These are phyloP conservation scores for Scytalidium sp. DNA, from an alignment of 2,329 filamentous ascomycete genomes.

Conservation along the genomic window DNA sequence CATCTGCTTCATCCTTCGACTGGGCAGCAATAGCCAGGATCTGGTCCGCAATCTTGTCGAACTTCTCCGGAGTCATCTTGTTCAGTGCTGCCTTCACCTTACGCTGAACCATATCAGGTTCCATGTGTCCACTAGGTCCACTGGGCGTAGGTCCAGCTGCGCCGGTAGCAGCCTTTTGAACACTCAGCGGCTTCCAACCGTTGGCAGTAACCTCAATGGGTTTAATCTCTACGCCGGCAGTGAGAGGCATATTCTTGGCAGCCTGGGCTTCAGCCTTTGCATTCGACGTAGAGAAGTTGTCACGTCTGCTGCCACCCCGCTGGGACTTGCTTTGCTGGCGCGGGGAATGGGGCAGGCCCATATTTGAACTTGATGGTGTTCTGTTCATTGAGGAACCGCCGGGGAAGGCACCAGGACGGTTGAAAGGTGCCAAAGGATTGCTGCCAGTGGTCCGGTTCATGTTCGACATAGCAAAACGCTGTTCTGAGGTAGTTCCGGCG, in stretches of 20 bases:
- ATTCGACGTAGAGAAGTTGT: constrained; percentile 43
- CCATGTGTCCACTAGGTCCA: constrained; percentile 57
- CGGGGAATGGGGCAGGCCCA: constrained; percentile 67
- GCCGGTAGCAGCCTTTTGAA: constrained; percentile 39
- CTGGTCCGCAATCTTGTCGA: constrained; percentile 91
- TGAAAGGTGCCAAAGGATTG: constrained; percentile 58
- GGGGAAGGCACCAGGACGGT: constrained; percentile 62
- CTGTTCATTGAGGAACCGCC: constrained; percentile 62
- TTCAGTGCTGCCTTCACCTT: constrained; percentile 98
- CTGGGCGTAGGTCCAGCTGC: constrained; percentile 40
- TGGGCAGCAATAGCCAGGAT: constrained; percentile 90
- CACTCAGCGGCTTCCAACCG: constrained; percentile 86
- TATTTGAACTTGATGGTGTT: constrained; percentile 55
- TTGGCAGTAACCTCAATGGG: constrained; percentile 67
- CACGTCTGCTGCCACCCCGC: constrained; percentile 57
- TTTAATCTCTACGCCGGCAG: constrained; percentile 77
- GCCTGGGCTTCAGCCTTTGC: constrained; percentile 61
- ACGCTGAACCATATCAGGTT: constrained; percentile 91
- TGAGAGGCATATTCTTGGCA: constrained; percentile 89
- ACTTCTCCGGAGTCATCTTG: constrained; percentile 99
- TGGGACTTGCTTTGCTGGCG: constrained; percentile 60
- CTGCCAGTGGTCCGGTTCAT: constrained; percentile 45
- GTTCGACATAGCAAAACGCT: constrained; percentile 68
- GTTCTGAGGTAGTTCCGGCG: constrained; percentile 71
- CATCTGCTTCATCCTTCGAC: constrained; percentile 92